Conservation (phyloP, 768 basidiomycete species). For the Lentinus tigrinus region DNA sequence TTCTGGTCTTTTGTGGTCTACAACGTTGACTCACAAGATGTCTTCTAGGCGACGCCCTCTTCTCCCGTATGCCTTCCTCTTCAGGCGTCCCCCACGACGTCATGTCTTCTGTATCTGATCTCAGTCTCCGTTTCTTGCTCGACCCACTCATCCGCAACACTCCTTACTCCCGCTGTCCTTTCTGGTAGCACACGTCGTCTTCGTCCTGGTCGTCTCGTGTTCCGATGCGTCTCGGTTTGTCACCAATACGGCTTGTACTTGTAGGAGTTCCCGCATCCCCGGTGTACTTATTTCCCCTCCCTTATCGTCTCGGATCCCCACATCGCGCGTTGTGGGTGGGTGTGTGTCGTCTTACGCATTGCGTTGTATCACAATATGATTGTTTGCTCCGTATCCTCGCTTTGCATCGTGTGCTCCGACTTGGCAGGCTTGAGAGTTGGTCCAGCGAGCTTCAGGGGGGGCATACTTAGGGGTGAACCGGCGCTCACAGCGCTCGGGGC, state of each 20-base stretch:
- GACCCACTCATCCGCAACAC: constrained; percentile 37
- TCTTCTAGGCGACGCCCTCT: neutral
- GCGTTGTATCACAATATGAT: constrained; percentile 26
- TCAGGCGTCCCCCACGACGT: constrained; percentile 2
- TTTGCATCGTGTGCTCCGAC: neutral
- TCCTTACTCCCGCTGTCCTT: constrained; percentile 39
- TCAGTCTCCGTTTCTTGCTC: constrained; percentile 17
- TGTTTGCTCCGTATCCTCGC: neutral
- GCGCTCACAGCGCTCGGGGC: no score
- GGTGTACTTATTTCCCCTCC: constrained; percentile 21
- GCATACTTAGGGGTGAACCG: no score
- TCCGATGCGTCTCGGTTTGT: constrained; percentile 38
- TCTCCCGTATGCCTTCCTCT: neutral
- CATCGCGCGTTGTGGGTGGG: constrained; percentile 29
- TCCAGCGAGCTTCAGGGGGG: no score
- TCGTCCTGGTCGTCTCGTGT: constrained; percentile 35
- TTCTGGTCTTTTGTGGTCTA: neutral
- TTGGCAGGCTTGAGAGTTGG: no score
- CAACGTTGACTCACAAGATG: neutral
- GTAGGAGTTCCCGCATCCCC: constrained; percentile 30
- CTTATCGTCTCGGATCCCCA: constrained; percentile 17
- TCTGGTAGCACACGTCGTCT: constrained; percentile 40
- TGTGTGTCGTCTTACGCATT: constrained; percentile 27
- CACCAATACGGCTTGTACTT: constrained; percentile 47
- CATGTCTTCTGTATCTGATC: constrained; percentile 11